phyloP scores from a whole-genome alignment of 2,329 filamentous ascomycete species.

The Zopfia rhizophila region DNA sequence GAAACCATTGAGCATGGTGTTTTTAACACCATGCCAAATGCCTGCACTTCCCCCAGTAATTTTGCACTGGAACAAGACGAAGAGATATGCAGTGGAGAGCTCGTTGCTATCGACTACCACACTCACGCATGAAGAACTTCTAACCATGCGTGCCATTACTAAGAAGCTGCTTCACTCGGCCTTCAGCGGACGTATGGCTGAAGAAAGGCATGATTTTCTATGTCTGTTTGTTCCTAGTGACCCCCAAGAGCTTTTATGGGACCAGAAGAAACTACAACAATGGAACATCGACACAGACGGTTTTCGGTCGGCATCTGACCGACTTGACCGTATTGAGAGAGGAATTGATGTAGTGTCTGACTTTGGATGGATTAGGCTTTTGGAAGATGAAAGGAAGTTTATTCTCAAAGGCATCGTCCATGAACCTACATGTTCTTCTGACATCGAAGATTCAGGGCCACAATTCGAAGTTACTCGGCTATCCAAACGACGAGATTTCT shows the following conservation, averaged over 20 bases:
- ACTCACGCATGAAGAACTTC: slow-evolving; percentile 28
- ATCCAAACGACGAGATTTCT: slow-evolving; percentile 68
- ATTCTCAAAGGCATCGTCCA: slow-evolving; percentile 23
- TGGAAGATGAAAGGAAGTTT: slow-evolving; percentile 36
- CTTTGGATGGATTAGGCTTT: slow-evolving; percentile 38
- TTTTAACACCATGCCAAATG: slow-evolving; percentile 33
- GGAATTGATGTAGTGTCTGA: slow-evolving; percentile 8
- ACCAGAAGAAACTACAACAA: slow-evolving; percentile 20
- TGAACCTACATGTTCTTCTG: background rate
- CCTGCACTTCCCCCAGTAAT: slow-evolving; percentile 30
- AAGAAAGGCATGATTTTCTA: slow-evolving; percentile 39
- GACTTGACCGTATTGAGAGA: slow-evolving; percentile 23
- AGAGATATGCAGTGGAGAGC: slow-evolving; percentile 28
- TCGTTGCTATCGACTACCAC: slow-evolving; percentile 20
- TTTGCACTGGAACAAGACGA: slow-evolving; percentile 46
- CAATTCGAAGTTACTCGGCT: slow-evolving; percentile 48
- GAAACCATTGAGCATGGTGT: slow-evolving; percentile 29
- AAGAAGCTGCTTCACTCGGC: slow-evolving; percentile 37
- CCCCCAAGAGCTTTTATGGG: slow-evolving; percentile 8
- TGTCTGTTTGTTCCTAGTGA: slow-evolving; percentile 41
- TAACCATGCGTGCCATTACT: slow-evolving; percentile 34
- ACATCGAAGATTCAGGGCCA: background rate
- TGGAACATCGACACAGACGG: slow-evolving; percentile 31
- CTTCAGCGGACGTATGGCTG: slow-evolving; percentile 30
- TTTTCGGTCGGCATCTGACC: slow-evolving; percentile 19